These are phyloP conservation scores for Fagopyrum tataricum DNA, from an alignment of 148 eudicot species.

Conservation along the genomic window DNA sequence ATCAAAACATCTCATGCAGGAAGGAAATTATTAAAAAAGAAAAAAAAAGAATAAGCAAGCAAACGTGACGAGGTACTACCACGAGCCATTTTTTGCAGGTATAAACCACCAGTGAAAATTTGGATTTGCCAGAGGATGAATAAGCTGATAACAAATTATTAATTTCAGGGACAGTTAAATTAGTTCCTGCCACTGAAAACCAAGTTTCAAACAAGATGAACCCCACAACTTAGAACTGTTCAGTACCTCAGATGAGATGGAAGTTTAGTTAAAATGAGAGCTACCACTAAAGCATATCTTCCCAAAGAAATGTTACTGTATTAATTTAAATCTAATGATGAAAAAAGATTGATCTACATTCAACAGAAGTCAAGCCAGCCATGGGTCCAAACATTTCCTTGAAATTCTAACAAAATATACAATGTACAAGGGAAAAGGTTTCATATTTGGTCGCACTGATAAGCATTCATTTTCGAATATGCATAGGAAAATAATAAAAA, in stretches of 20 bases:
- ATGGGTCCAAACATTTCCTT: neutral
- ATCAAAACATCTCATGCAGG: neutral
- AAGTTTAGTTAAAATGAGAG: neutral
- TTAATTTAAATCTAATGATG: neutral
- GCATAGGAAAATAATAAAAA: slow-evolving; percentile 1
- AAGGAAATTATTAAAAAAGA: neutral
- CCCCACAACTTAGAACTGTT: neutral
- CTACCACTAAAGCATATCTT: neutral
- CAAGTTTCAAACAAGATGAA: neutral
- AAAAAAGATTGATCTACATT: neutral
- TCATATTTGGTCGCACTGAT: neutral
- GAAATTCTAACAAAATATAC: neutral
- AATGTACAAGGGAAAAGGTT: neutral
- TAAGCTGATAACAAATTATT: neutral
- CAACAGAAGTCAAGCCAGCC: neutral
- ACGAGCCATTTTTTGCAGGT: neutral
- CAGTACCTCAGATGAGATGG: neutral
- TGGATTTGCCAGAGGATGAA: neutral
- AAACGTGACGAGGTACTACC: neutral
- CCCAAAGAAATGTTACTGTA: neutral
- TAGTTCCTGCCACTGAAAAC: neutral
- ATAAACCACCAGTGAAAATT: neutral
- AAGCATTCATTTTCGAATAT: neutral
- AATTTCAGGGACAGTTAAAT: neutral
- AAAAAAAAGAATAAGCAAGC: neutral